Percentiles rank a stretch among this genome's conserved stretches.
These are phyloP conservation scores for Sordariomycetes sp. DNA, from an alignment of 2,329 filamentous ascomycete species.

Conservation along the genomic window DNA sequence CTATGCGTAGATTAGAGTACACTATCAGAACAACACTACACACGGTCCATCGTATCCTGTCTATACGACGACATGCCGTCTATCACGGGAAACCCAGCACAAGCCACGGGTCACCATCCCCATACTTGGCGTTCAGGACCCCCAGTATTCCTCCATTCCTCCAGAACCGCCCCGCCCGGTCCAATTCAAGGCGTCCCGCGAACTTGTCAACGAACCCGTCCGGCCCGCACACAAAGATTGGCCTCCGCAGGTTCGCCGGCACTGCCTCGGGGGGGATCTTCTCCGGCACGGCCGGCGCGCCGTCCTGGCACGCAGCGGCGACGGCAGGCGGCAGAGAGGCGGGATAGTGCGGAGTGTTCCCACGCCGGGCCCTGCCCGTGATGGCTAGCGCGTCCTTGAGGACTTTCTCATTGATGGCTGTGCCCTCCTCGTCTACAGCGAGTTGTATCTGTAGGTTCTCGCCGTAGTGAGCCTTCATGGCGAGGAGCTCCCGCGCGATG, in stretches of 20 bases:
- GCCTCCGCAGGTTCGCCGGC: slow-evolving; percentile 15
- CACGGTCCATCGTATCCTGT: background rate
- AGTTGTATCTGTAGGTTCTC: slow-evolving; percentile 53
- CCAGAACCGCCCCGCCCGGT: background rate
- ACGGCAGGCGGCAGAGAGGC: background rate
- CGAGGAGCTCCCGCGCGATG: slow-evolving; percentile 49
- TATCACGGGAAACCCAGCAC: slow-evolving; percentile 4
- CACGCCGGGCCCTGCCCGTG: background rate
- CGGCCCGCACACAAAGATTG: slow-evolving; percentile 74
- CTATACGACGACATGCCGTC: background rate
- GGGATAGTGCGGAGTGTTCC: background rate
- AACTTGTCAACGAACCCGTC: slow-evolving; percentile 77
- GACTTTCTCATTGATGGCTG: slow-evolving; percentile 42
- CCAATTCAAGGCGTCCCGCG: slow-evolving; percentile 39
- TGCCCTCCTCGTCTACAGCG: slow-evolving; percentile 70
- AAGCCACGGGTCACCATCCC: background rate
- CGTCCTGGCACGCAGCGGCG: slow-evolving; percentile 6
- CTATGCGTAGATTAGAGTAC: background rate
- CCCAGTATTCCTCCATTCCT: slow-evolving; percentile 5
- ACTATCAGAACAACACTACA: background rate
- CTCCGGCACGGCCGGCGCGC: slow-evolving; percentile 12
- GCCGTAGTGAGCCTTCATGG: slow-evolving; percentile 43
- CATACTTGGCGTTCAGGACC: slow-evolving; percentile 5
- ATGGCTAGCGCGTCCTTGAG: slow-evolving; percentile 23
- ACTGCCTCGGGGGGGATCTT: slow-evolving; percentile 13